Evolutionary conservation across 257 asterid genomes (phyloP), one percentile per base, ranked within the genome.

Genomic region (Echites panduratus): DNA sequence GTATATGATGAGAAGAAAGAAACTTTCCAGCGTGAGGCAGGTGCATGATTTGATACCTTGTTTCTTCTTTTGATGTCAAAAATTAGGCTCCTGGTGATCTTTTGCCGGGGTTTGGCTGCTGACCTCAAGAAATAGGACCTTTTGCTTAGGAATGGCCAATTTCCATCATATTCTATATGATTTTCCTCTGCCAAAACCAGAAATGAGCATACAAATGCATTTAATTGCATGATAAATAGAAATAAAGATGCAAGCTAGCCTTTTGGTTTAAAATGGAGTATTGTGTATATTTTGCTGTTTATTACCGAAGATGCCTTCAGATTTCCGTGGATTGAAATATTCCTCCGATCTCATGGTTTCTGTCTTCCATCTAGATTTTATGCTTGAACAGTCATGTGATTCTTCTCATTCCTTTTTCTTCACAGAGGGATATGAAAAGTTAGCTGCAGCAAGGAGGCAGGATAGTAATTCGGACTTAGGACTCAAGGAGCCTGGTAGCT

Each of bases 1-100:
- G 98, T 90, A 68, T 92, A 95, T 79, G 92, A 95, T 70, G 98
- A 95, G 85, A 87, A 85, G 73, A 93, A 89, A 80, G 99, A 90
- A 76, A 86, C 76, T 83, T 95, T 95, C 78, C 83, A 75, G 80
- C 91, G 96, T 40, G 99, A 95, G 85, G 98, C 99, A 92, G 98
- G 99, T 94, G 22, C 54, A 26, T 38, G 12, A 66, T 66, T 80
- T 74, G 41, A 49, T 22, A 50, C 48, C 62, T 68, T 77, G 24
- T 74, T 73, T 65, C 52, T 68, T 68, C 26, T 43, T 50, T 66
- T 70, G 65, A 47, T 8, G 29, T 0, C 8, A 43, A 22, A 69
- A 56, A 5, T 40, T 57, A 9, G 11, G 10, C 13, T 35, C 7
- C n/a, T 58, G 32, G 58, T 58, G 24, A 43, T 58, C 27, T 17